Conservation (phyloP, 106 monocot species). For the Phalaenopsis aphrodite region DNA sequence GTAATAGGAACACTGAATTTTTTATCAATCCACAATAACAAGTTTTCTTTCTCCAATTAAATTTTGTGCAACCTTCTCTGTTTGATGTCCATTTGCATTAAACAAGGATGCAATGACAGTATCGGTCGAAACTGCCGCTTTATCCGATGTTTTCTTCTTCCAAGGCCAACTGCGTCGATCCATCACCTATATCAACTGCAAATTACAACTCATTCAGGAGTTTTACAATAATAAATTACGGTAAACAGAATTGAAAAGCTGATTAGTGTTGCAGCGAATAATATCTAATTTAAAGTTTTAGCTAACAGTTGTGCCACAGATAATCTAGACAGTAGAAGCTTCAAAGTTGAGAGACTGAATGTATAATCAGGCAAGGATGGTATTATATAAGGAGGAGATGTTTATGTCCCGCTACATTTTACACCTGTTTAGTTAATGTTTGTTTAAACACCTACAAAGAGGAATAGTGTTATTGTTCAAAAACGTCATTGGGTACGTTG, state of each 20-base stretch:
- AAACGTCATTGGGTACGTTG: too few species aligned
- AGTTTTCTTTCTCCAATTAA: neutral
- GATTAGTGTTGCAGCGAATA: neutral
- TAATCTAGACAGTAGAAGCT: too few species aligned
- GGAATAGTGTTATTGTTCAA: neutral
- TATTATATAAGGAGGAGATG: neutral
- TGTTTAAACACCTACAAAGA: neutral
- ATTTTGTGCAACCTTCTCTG: neutral
- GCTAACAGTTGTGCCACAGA: neutral
- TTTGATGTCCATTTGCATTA: neutral
- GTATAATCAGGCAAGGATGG: too few species aligned
- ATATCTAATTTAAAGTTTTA: neutral
- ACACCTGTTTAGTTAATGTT: neutral
- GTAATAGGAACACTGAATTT: neutral
- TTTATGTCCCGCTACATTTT: neutral
- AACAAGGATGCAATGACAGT: neutral
- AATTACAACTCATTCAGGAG: neutral
- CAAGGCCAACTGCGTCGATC: slow-evolving; percentile 5
- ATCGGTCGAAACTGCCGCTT: neutral
- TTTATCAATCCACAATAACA: neutral
- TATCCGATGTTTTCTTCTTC: slow-evolving; percentile 2
- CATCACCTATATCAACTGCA: neutral
- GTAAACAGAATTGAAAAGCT: neutral
- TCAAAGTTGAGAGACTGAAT: too few species aligned
- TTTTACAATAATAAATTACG: neutral